These are phyloP conservation scores for Pythium aquatile DNA, from an alignment of 352 stramenopile species.

Conservation along the genomic window DNA sequence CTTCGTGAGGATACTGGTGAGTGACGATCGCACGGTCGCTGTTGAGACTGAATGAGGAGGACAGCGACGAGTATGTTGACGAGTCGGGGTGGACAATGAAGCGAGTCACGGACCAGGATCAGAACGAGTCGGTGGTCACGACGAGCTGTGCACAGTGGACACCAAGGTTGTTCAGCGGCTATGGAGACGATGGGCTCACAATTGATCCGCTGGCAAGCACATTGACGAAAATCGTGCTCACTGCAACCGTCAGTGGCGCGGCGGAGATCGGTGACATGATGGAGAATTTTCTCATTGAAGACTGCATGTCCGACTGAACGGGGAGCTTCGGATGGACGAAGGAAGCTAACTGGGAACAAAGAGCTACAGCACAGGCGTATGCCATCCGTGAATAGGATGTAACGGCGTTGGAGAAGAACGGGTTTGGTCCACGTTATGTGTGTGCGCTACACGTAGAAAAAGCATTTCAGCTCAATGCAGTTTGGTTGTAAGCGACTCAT, in stretches of 20 bases:
- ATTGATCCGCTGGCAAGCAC: background rate
- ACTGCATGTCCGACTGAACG: slow-evolving; percentile 2
- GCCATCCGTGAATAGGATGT: too few relatives aligned
- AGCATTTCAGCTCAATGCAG: background rate
- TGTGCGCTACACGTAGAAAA: too few relatives aligned
- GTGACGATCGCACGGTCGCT: too few relatives aligned
- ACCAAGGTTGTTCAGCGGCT: background rate
- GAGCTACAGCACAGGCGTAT: too few relatives aligned
- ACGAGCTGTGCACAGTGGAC: background rate
- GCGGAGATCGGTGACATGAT: slow-evolving; percentile 3
- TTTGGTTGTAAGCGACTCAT: background rate
- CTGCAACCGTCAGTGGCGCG: background rate
- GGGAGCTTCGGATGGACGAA: background rate
- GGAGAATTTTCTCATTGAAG: slow-evolving; percentile 1
- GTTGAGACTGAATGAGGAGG: too few relatives aligned
- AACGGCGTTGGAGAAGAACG: too few relatives aligned
- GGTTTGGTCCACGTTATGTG: too few relatives aligned
- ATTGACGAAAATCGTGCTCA: background rate
- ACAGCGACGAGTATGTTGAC: slow-evolving; percentile 6
- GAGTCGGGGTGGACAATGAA: slow-evolving; percentile 1
- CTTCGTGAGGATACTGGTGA: too few relatives aligned
- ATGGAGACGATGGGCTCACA: background rate
- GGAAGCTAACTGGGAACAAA: too few relatives aligned
- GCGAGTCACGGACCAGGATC: background rate
- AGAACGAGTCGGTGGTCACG: background rate